A percentile compares a stretch with the other conserved stretches of the same genome.
Evolutionary conservation across 164 flowering plant genomes (phyloP).

Genomic region (Tinospora cordifolia): DNA sequence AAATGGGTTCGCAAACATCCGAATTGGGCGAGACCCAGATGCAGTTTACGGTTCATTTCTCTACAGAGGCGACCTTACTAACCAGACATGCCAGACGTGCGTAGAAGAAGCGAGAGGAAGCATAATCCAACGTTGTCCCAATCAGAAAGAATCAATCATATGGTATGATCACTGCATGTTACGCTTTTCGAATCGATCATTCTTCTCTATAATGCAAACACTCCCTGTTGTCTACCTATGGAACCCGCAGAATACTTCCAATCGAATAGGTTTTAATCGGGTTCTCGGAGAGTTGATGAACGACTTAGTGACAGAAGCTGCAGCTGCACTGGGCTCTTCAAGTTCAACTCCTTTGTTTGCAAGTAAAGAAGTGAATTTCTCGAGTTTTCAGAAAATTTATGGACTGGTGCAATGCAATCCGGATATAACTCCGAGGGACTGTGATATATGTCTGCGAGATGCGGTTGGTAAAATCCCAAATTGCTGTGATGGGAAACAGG

Average conservation of each 20-base stretch:
- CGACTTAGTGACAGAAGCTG: neutral
- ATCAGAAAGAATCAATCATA: constrained; percentile 12
- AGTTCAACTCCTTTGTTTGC: neutral
- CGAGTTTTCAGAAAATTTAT: constrained; percentile 17
- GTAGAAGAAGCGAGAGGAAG: constrained; percentile 4
- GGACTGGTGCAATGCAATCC: constrained; percentile 34
- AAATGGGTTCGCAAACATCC: constrained; percentile 8
- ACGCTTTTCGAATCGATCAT: constrained; percentile 19
- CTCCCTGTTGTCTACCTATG: neutral
- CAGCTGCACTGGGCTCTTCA: neutral
- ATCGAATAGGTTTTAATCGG: constrained; percentile 11
- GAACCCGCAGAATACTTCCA: constrained; percentile 3
- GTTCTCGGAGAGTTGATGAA: neutral
- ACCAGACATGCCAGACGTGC: constrained; percentile 17
- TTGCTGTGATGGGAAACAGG: constrained; percentile 19
- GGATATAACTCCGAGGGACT: constrained; percentile 20
- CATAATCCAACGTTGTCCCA: constrained; percentile 14
- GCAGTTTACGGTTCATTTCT: constrained; percentile 13
- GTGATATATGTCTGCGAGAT: constrained; percentile 21
- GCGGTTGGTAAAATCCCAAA: neutral
- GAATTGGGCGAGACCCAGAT: constrained; percentile 12
- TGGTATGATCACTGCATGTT: constrained; percentile 30
- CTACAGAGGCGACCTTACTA: constrained; percentile 23
- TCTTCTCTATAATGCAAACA: neutral
- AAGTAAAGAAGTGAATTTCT: constrained; percentile 13